These are phyloP conservation scores for Sequoiadendron giganteum DNA, from an alignment of 75 land plant genomes.

Conservation along the genomic window DNA sequence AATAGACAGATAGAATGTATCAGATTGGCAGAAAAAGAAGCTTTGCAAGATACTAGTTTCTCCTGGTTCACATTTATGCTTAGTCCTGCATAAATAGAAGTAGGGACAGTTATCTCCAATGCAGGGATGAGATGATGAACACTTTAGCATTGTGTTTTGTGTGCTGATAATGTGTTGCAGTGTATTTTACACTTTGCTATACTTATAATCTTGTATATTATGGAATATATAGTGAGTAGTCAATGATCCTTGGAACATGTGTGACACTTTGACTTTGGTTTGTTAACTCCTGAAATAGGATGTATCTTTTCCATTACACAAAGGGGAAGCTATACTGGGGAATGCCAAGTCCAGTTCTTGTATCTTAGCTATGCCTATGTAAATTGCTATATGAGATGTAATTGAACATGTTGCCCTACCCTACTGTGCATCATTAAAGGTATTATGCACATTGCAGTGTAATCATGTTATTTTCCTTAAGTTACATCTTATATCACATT, in stretches of 20 bases:
- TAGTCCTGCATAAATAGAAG: background rate
- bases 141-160: background rate
- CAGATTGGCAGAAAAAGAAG: background rate
- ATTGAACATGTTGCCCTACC: background rate
- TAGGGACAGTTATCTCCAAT: background rate
- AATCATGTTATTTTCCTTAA: background rate
- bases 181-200: background rate
- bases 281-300: background rate
- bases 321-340: background rate
- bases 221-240: background rate
- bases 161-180: background rate
- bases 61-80: background rate
- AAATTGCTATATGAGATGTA: background rate
- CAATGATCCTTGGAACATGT: background rate
- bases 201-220: background rate
- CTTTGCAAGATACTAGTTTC: background rate
- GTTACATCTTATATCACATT: background rate
- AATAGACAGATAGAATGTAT: background rate
- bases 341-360: background rate
- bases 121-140: background rate
- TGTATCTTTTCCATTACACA: background rate
- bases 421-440: background rate
- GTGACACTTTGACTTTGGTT: background rate
- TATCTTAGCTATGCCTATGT: background rate
- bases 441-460: background rate